Percentiles rank a stretch among this genome's conserved stretches.
These are phyloP conservation scores for Salix suchowensis DNA, from an alignment of 345 rosid species.

Conservation along the genomic window DNA sequence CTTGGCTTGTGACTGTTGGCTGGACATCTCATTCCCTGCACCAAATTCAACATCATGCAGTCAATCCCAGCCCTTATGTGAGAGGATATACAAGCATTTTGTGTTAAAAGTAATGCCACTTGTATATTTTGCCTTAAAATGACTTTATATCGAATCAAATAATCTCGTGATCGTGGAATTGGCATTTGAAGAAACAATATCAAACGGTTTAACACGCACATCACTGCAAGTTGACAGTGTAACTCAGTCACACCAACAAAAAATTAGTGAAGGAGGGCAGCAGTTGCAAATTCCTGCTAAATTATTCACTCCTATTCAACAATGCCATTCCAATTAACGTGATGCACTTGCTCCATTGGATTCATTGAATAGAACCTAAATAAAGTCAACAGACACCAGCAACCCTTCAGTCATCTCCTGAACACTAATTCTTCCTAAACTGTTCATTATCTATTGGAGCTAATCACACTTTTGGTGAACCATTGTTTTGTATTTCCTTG, in stretches of 20 bases:
- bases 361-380: neutral
- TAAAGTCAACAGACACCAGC: neutral
- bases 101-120: neutral
- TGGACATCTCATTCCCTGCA: constrained; percentile 95
- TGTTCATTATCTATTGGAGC: neutral
- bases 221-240: neutral
- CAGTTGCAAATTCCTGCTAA: neutral
- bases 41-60: neutral
- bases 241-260: neutral
- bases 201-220: neutral
- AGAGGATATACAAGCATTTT: neutral
- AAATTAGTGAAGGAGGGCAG: neutral
- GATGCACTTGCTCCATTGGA: neutral
- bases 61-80: neutral
- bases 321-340: neutral
- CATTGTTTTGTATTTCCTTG: neutral
- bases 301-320: neutral
- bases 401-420: neutral
- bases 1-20: constrained; percentile 94
- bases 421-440: neutral
- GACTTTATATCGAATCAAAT: neutral
- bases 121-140: neutral
- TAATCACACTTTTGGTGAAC: neutral
- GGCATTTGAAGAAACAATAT: neutral
- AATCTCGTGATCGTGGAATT: neutral